Percentiles rank a stretch among this genome's conserved stretches.
phyloP scores from a whole-genome alignment of 345 rosid species.

The Leavenworthia alabamica region DNA sequence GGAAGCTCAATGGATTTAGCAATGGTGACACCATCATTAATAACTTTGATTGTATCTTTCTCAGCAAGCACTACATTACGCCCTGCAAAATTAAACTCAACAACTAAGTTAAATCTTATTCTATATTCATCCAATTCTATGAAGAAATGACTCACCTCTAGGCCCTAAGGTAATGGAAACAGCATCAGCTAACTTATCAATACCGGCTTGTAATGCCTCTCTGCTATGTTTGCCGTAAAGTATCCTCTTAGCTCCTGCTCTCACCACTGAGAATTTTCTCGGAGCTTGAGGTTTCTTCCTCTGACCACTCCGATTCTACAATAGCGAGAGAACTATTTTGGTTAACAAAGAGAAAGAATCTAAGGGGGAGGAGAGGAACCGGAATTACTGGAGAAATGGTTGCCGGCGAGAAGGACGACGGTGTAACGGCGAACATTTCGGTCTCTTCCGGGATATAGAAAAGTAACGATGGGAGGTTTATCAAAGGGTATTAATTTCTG shows the following conservation, averaged over 20 bases:
- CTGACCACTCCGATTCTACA: conserved; percentile 36
- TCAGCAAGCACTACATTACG: conserved; percentile 74
- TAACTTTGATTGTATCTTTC: conserved; percentile 45
- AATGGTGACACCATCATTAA: conserved; percentile 87
- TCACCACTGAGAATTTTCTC: conserved; percentile 44
- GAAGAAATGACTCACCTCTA: conserved; percentile 35
- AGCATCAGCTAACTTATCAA: conserved; percentile 84
- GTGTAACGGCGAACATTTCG: conserved; percentile 30
- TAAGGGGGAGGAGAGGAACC: neutral
- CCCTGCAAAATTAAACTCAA: conserved; percentile 30
- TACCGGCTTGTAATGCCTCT: conserved; percentile 68
- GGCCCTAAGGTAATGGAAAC: conserved; percentile 87
- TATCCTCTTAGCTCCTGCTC: conserved; percentile 69
- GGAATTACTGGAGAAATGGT: conserved; percentile 1
- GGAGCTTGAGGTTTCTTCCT: conserved; percentile 17
- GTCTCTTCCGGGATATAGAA: neutral
- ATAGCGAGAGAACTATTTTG: neutral
- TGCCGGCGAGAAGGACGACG: conserved; percentile 27
- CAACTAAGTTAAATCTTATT: no score
- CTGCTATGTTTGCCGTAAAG: conserved; percentile 62
- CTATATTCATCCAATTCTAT: neutral
- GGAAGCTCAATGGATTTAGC: conserved; percentile 64
- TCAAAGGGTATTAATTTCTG: conserved; percentile 15
- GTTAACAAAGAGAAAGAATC: neutral
- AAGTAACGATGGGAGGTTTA: conserved; percentile 13